Conservation (phyloP, 345 rosid genomes). For the Citrus unshiu region DNA sequence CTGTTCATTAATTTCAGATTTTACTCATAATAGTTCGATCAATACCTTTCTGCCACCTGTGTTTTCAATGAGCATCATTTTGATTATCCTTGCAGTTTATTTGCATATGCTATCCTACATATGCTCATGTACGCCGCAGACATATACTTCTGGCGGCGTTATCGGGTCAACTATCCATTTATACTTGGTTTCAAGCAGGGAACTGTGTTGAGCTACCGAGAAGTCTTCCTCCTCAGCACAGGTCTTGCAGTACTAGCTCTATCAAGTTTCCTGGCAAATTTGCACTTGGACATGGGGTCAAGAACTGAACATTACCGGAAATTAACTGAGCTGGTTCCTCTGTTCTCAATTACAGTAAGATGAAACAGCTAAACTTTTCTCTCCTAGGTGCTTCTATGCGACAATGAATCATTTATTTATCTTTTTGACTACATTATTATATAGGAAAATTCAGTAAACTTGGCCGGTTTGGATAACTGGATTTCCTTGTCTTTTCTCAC, state of each 20-base stretch:
- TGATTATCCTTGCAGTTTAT: constrained; percentile 34
- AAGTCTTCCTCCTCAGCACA: constrained; percentile 60
- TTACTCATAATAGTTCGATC: background rate
- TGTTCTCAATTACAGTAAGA: constrained; percentile 52
- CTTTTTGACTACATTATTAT: background rate
- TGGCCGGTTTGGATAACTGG: background rate
- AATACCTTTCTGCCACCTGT: background rate
- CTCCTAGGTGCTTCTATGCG: background rate
- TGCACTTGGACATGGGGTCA: constrained; percentile 49
- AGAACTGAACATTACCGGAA: constrained; percentile 35
- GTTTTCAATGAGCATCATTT: background rate
- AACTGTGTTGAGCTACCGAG: constrained; percentile 55
- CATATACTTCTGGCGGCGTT: constrained; percentile 67
- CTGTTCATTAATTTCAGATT: background rate
- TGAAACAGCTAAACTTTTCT: constrained; percentile 2
- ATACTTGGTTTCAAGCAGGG: constrained; percentile 74
- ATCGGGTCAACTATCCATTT: constrained; percentile 62
- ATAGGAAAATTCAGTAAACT: background rate
- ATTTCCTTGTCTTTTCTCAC: background rate
- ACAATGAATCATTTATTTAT: background rate
- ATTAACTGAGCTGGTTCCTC: constrained; percentile 54
- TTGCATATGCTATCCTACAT: constrained; percentile 41
- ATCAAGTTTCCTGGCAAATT: constrained; percentile 49
- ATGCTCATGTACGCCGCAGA: constrained; percentile 54
- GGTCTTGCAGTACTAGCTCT: constrained; percentile 61